Evolutionary conservation across 192 early-diverging fungal genomes (phyloP).

Genomic region (Coemansia sp.): DNA sequence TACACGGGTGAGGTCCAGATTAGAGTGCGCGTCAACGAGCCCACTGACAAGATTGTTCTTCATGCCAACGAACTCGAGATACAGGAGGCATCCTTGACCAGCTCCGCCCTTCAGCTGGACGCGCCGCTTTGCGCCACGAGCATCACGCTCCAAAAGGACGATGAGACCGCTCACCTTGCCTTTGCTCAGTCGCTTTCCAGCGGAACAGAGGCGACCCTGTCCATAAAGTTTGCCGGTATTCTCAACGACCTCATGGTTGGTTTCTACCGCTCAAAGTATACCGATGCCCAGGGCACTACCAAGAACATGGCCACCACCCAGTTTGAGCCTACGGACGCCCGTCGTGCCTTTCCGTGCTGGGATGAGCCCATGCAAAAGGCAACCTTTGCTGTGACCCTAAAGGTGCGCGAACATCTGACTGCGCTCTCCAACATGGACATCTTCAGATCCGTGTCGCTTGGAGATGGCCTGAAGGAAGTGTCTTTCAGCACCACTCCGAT

Average conservation of each 20-base stretch:
- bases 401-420: slow-evolving; percentile 68
- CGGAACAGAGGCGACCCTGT: slow-evolving; percentile 53
- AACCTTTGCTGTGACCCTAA: slow-evolving; percentile 86
- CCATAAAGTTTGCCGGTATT: slow-evolving; percentile 61
- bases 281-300: slow-evolving; percentile 55
- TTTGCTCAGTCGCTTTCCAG: slow-evolving; percentile 60
- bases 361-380: slow-evolving; percentile 97
- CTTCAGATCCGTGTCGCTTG: slow-evolving; percentile 33
- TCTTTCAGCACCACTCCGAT: slow-evolving; percentile 86
- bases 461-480: slow-evolving; percentile 67
- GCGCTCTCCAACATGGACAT: slow-evolving; percentile 91
- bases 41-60: slow-evolving; percentile 63
- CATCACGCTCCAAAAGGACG: slow-evolving; percentile 27
- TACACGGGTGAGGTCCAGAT: slow-evolving; percentile 78
- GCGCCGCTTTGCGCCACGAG: slow-evolving; percentile 19
- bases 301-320: slow-evolving; percentile 89
- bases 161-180: slow-evolving; percentile 53
- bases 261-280: slow-evolving; percentile 87
- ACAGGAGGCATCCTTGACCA: slow-evolving; percentile 28
- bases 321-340: slow-evolving; percentile 90
- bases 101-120: slow-evolving; percentile 52
- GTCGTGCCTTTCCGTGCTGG: slow-evolving; percentile 93
- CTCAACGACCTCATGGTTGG: slow-evolving; percentile 89
- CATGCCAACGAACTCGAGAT: slow-evolving; percentile 69
- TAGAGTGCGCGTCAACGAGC: slow-evolving; percentile 60